These are phyloP conservation scores for Geoglossum cookeanum DNA, from an alignment of 2,329 filamentous ascomycete genomes.

Conservation along the genomic window DNA sequence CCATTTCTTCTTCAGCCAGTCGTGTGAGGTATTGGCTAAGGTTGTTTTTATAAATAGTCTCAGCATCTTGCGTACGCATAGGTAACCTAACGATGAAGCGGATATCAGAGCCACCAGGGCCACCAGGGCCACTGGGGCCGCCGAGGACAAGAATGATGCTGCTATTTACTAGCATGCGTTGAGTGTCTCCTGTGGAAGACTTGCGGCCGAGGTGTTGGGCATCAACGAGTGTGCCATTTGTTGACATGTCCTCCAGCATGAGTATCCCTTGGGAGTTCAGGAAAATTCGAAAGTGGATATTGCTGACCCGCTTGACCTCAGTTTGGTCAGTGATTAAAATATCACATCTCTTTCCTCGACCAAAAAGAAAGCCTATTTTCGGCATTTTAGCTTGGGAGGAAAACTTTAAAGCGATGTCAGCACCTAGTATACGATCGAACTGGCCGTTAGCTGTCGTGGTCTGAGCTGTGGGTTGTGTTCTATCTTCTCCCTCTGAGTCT, in stretches of 20 bases:
- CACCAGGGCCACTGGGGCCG: constrained; percentile 8
- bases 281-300: constrained; percentile 89
- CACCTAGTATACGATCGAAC: constrained; percentile 13
- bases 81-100: constrained; percentile 54
- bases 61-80: background rate
- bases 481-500: background rate
- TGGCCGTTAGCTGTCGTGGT: constrained; percentile 10
- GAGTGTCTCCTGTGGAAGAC: background rate
- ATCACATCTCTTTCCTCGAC: constrained; percentile 59
- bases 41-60: background rate
- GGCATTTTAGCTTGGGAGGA: constrained; percentile 44
- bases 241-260: constrained; percentile 87
- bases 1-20: background rate
- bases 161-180: constrained; percentile 45
- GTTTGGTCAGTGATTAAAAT: constrained; percentile 47
- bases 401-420: constrained; percentile 61
- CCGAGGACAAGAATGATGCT: constrained; percentile 35
- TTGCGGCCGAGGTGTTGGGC: constrained; percentile 40
- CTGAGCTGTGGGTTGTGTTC: background rate
- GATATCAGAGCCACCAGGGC: constrained; percentile 36
- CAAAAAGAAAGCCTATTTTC: constrained; percentile 71
- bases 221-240: constrained; percentile 89
- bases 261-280: constrained; percentile 69
- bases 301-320: constrained; percentile 58
- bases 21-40: background rate